Evolutionary conservation across 1,139 yeast species (phyloP), one percentile per base, ranked within the genome.

Genomic region (Magnusiomyces tetraspermus): DNA sequence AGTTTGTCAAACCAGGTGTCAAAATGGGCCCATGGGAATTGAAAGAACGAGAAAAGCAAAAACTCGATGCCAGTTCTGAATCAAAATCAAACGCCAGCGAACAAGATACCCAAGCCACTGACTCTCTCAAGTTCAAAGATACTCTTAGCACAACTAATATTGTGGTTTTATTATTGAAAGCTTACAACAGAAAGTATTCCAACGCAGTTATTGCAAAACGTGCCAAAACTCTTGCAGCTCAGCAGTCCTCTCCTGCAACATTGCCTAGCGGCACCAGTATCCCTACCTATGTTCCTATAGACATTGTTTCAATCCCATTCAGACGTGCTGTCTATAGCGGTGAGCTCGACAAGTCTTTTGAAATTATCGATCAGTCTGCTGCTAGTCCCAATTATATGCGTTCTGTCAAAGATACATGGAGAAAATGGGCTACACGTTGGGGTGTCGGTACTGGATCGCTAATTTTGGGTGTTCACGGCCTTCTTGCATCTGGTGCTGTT

Each of bases 271-370:
- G 19, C 6, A 10, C 19, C 17, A 36, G 17, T n/a, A 13, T 36
- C 15, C 40, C 40, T n/a, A 13, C 19, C 17, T 36, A 36, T 21
- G 22, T 51, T 11, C 54, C 56, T 3, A 13, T 51, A 28, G 68
- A 71, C 0, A 64, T 73, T 2, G 82, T 85, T 1, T 69, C 83
- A 67, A 75, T 84, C 24, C 85, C 90, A 0, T 77, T 85, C 55
- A 69, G 92, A 22, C 67, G 74, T 46, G 73, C 82, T 5, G 67
- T 84, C 1, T 82, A 75, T 67, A 74, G 78, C 57, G 85, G 81
- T 1, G 82, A 83, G 53, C 73, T 83, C 55, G 71, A 74, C 40
- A 72, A 72, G 46, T 86, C 89, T 0, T 67, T 84, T 43, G 73
- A 72, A 49, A 65, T 83, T 43, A 73, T 85, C 31, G 87, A 83